phyloP scores from a whole-genome alignment of 75 land plant species.

The Pinus tabuliformis region DNA sequence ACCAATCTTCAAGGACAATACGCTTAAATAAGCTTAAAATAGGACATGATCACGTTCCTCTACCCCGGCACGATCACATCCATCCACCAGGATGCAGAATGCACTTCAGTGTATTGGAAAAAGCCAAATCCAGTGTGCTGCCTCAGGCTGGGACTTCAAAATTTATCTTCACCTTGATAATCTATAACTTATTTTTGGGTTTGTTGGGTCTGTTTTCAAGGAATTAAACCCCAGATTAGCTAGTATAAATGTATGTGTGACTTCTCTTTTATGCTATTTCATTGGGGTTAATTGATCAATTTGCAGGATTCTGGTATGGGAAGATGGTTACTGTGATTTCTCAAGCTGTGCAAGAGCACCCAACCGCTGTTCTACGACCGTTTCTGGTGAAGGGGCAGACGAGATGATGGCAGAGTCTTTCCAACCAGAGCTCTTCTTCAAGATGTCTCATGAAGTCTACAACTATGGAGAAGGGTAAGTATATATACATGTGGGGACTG shows the following conservation, averaged over 20 bases:
- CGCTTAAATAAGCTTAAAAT: too few species aligned
- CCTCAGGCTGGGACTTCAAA: too few species aligned
- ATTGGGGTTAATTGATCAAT: neutral
- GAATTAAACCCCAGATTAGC: neutral
- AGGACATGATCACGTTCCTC: too few species aligned
- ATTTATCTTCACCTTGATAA: too few species aligned
- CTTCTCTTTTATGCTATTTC: neutral
- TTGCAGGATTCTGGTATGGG: conserved; percentile 52
- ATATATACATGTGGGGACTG: conserved; percentile 32
- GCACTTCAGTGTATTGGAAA: too few species aligned
- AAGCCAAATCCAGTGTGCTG: too few species aligned
- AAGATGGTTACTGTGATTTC: conserved; percentile 43
- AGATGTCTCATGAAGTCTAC: conserved; percentile 57
- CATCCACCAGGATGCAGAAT: too few species aligned
- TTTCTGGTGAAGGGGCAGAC: conserved; percentile 1
- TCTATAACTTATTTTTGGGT: too few species aligned
- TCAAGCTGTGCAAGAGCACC: neutral
- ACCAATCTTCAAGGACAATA: too few species aligned
- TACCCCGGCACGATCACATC: too few species aligned
- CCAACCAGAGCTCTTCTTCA: conserved; percentile 47
- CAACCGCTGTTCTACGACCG: neutral
- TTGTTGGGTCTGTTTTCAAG: too few species aligned
- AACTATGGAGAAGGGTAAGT: conserved; percentile 57
- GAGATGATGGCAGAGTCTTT: conserved; percentile 5
- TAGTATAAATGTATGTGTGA: neutral